These are phyloP conservation scores for Inga laurina DNA, from an alignment of 306 rosid genomes.

Conservation along the genomic window DNA sequence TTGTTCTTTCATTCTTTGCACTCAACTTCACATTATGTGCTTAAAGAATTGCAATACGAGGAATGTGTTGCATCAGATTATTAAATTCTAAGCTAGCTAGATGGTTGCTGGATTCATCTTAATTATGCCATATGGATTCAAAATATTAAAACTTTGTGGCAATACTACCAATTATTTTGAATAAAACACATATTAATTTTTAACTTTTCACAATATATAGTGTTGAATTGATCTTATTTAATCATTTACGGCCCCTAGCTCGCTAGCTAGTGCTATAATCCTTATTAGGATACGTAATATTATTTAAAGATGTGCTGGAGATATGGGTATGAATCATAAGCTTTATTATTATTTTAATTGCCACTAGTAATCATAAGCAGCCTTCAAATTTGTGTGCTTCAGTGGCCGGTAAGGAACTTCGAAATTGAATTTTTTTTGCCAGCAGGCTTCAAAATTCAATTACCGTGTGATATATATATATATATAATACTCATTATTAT, in stretches of 20 bases:
- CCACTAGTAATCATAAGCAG: not conserved
- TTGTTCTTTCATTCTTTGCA: not conserved
- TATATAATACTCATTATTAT: not conserved
- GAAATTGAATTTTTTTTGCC: not conserved
- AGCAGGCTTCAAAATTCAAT: conserved; percentile 2
- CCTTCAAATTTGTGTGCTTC: not conserved
- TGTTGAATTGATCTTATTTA: not conserved
- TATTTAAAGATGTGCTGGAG: not conserved
- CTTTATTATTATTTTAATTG: not conserved
- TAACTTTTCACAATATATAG: not conserved
- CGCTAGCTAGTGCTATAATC: not conserved
- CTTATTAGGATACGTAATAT: not conserved
- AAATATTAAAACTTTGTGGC: not conserved
- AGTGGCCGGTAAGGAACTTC: conserved; percentile 8
- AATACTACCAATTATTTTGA: not conserved
- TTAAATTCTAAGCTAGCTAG: not conserved
- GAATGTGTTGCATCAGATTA: not conserved
- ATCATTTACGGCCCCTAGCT: not conserved
- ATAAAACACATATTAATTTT: not conserved
- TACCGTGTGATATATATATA: not conserved
- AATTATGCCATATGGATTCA: not conserved
- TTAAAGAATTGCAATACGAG: not conserved
- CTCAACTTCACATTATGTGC: not conserved
- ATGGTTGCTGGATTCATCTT: not conserved
- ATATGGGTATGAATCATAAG: too few species aligned